Percentiles rank a stretch among this genome's conserved stretches.
Evolutionary conservation across 345 rosid species (phyloP).

Genomic region (Toxicodendron radicans): DNA sequence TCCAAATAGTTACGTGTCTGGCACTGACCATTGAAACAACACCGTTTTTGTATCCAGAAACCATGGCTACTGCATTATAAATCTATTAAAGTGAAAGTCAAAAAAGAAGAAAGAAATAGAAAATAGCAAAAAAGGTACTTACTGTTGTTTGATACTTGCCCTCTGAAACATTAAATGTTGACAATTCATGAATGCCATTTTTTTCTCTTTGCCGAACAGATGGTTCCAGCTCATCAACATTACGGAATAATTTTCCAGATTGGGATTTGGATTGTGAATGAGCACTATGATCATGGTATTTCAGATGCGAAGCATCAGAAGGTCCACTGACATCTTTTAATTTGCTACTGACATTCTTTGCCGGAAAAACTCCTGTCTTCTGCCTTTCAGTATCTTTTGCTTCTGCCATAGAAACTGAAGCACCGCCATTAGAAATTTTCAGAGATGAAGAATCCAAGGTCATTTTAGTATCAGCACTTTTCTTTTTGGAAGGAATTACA

Average conservation of each 20-base stretch:
- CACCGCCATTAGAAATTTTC: slow-evolving; percentile 46
- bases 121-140: slow-evolving; percentile 29
- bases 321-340: slow-evolving; percentile 49
- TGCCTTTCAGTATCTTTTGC: slow-evolving; percentile 51
- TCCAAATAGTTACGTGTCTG: slow-evolving; percentile 10
- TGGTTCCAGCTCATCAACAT: slow-evolving; percentile 40
- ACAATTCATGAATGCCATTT: slow-evolving; percentile 48
- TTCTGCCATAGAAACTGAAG: slow-evolving; percentile 38
- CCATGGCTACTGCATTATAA: neutral
- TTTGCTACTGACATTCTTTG: slow-evolving; percentile 47
- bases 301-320: slow-evolving; percentile 48
- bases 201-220: slow-evolving; percentile 52
- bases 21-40: slow-evolving; percentile 6
- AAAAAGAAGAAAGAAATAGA: neutral
- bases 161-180: slow-evolving; percentile 57
- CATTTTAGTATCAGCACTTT: slow-evolving; percentile 47
- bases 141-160: slow-evolving; percentile 52
- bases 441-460: slow-evolving; percentile 40
- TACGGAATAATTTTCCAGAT: slow-evolving; percentile 41
- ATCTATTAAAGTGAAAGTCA: neutral
- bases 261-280: slow-evolving; percentile 44
- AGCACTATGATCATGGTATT: slow-evolving; percentile 49
- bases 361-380: slow-evolving; percentile 40
- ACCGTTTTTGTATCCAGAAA: neutral
- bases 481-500: slow-evolving; percentile 53